Evolutionary conservation across 257 asterid species (phyloP).

Genomic region (Nemophila menziesii): DNA sequence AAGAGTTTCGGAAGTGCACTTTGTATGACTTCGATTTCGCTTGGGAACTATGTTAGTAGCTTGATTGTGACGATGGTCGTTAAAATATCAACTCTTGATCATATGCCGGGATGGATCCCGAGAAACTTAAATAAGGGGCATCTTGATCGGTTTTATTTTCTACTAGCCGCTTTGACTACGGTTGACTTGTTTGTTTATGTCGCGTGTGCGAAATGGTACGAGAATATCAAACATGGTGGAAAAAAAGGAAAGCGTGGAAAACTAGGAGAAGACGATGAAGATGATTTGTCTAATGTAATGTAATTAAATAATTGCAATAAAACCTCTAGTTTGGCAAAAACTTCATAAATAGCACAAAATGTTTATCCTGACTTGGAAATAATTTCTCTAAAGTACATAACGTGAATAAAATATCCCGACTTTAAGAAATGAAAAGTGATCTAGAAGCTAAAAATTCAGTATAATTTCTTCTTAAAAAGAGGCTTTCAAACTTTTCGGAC

Average conservation of each 20-base stretch:
- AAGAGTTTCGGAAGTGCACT: slow-evolving; percentile 27
- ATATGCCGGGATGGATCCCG: slow-evolving; percentile 22
- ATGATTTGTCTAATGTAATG: neutral
- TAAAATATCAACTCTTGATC: slow-evolving; percentile 3
- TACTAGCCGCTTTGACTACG: slow-evolving; percentile 9
- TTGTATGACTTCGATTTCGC: slow-evolving; percentile 23
- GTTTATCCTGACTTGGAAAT: neutral
- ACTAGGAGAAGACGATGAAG: neutral
- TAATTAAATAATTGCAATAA: neutral
- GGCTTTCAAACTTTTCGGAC: slow-evolving; percentile 58
- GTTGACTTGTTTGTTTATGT: slow-evolving; percentile 10
- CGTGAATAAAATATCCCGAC: neutral
- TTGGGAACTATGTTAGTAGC: slow-evolving; percentile 24
- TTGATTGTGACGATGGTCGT: slow-evolving; percentile 16
- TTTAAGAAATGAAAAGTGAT: neutral
- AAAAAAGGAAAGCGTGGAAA: neutral
- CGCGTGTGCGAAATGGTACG: slow-evolving; percentile 17
- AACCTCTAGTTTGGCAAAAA: neutral
- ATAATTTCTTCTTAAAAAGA: slow-evolving; percentile 1
- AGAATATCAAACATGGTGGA: neutral
- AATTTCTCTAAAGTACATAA: neutral
- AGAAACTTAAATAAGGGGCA: slow-evolving; percentile 15
- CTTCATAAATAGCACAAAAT: neutral
- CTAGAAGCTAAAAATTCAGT: slow-evolving; percentile 2
- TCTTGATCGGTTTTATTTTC: slow-evolving; percentile 17